phyloP scores from a whole-genome alignment of 2,329 filamentous ascomycete species.

The Epichloe uncinata region DNA sequence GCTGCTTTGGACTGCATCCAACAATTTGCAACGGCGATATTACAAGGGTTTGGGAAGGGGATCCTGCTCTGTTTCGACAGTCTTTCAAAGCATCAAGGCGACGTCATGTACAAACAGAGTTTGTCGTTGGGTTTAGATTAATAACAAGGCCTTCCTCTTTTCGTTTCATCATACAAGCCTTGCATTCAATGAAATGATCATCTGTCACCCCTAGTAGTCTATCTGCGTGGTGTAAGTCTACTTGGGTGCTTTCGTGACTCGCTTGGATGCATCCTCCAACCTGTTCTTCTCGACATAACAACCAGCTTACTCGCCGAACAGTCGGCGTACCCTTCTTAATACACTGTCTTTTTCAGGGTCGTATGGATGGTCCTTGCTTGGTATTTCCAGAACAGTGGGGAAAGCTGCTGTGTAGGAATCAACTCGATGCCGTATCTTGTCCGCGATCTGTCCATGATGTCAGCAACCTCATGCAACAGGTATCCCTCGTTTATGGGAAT shows the following conservation, averaged over 20 bases:
- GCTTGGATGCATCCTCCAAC: background rate
- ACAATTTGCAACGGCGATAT: background rate
- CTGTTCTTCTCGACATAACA: background rate
- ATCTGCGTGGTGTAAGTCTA: background rate
- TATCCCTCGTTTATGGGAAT: background rate
- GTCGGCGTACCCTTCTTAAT: slow-evolving; percentile 62
- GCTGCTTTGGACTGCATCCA: background rate
- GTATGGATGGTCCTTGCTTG: slow-evolving; percentile 97
- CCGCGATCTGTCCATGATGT: slow-evolving; percentile 55
- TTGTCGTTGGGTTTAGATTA: background rate
- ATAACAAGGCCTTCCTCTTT: background rate
- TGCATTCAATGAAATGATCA: background rate
- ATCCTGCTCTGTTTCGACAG: background rate
- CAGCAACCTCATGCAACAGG: background rate
- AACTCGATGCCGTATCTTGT: slow-evolving; percentile 80
- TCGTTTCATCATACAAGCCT: background rate
- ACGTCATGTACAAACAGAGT: background rate
- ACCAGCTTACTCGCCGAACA: slow-evolving; percentile 50
- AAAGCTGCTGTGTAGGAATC: slow-evolving; percentile 91
- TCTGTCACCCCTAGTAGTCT: background rate
- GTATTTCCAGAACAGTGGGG: slow-evolving; percentile 91
- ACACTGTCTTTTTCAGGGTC: slow-evolving; percentile 99
- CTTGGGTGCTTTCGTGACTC: background rate
- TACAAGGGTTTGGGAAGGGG: background rate
- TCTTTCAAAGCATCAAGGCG: background rate